Evolutionary conservation across 129 eudicot species (phyloP).

Genomic region (Escallonia rubra): DNA sequence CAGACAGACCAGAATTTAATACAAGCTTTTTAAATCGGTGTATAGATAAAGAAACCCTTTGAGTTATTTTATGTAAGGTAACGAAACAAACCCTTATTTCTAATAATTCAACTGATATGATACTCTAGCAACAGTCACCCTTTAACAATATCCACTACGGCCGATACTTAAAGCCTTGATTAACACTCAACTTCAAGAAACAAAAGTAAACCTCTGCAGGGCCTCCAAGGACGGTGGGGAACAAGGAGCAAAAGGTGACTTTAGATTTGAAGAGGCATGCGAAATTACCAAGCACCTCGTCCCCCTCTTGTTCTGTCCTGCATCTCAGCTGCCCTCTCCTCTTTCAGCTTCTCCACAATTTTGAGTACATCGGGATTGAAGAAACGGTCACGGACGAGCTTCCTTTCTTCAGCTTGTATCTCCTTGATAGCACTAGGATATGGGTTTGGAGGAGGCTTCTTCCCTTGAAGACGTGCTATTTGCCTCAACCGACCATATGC

Average conservation of each 20-base stretch:
- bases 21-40: no score
- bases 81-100: no score
- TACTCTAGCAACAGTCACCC: background rate
- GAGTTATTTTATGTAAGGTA: no score
- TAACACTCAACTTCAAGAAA: background rate
- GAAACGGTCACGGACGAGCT: constrained; percentile 45
- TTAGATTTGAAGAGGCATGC: background rate
- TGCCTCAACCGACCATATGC: constrained; percentile 37
- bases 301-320: constrained; percentile 9
- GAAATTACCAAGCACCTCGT: constrained; percentile 17
- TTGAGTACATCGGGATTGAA: constrained; percentile 9
- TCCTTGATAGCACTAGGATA: constrained; percentile 50
- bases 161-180: background rate
- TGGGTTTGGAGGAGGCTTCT: constrained; percentile 45
- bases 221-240: background rate
- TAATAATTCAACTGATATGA: background rate
- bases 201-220: background rate
- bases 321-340: constrained; percentile 18
- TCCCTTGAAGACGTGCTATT: constrained; percentile 35
- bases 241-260: background rate
- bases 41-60: no score
- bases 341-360: constrained; percentile 22
- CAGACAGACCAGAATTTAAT: no score
- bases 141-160: background rate
- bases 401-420: constrained; percentile 42